Conservation (phyloP, 768 basidiomycete species). For the Boletus vermiculosoides region DNA sequence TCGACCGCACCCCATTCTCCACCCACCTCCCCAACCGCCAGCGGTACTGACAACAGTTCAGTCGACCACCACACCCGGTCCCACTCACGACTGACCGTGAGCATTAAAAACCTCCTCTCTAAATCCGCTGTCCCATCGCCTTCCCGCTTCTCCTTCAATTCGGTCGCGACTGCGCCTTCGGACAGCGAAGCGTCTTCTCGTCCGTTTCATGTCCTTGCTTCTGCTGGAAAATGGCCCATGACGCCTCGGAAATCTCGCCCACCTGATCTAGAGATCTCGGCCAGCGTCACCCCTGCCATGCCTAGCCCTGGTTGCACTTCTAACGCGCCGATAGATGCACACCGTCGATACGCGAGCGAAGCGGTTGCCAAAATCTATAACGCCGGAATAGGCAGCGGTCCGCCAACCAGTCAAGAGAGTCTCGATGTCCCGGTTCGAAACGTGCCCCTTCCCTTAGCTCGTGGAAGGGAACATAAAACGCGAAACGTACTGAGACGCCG, state of each 20-base stretch:
- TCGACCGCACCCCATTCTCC: constrained; percentile 17
- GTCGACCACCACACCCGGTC: constrained; percentile 11
- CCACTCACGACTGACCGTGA: constrained; percentile 22
- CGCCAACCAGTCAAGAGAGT: constrained; percentile 15
- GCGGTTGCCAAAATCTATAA: constrained; percentile 4
- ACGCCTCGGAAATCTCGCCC: constrained; percentile 24
- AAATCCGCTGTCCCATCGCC: constrained; percentile 30
- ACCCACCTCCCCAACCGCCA: neutral
- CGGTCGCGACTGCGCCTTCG: constrained; percentile 6
- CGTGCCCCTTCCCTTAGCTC: neutral
- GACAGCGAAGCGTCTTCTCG: constrained; percentile 10
- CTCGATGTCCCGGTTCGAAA: constrained; percentile 8
- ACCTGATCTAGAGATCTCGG: constrained; percentile 24
- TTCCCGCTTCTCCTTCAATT: constrained; percentile 23
- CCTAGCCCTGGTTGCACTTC: neutral
- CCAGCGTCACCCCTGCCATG: constrained; percentile 1
- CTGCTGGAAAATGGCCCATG: constrained; percentile 12
- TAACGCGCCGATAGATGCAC: constrained; percentile 7
- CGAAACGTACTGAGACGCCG: constrained; percentile 36
- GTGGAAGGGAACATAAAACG: constrained; percentile 16
- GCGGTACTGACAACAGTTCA: neutral
- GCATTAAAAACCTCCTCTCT: constrained; percentile 37
- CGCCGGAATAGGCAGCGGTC: neutral
- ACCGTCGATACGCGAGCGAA: constrained; percentile 25
- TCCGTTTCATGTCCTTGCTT: constrained; percentile 8